Base-by-base conservation (phyloP, 768 basidiomycete genomes). In the Termitomyces sp. region DNA sequence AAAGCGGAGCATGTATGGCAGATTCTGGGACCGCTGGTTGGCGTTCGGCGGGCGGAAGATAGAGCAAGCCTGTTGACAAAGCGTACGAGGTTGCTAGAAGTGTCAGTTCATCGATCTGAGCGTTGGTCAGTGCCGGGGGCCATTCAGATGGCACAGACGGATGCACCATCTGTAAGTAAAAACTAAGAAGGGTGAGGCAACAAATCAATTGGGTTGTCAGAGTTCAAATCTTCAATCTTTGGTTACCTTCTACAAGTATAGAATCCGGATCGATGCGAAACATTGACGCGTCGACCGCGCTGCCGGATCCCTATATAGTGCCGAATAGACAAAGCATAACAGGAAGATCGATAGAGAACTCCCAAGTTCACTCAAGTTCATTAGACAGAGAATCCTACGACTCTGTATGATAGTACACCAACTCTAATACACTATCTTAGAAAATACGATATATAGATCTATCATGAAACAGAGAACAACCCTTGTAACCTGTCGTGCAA, bases 1-100 rank as follows among this genome's bases (percentile, higher is more conserved):
- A 81, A 60, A 98, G 73, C 0, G 97, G 97, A 0, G 94, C 95
- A 67, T 97, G 91, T 62, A 95, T 91, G 0, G 85, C 86, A n/a
- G 86, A 83, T 11, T 83, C 81, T 2, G 88, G 84, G 44, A 73
- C 63, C 25, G 73, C 64, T 1, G 83, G 73, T 55, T 84, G 80
- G 32, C 69, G 74, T 9, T 74, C 62, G 1, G 73, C 69, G 3
- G 79, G 73, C 10, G 90, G 91, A 19, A 94, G 84, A 68, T 91
- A 92, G n/a, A 88, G 74, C 28, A 98, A 77, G 7, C 91, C 91
- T 68, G 89, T 87, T 2, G 92, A 81, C 49, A 98, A 78, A 3
- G 95, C 89, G 64, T 89, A 94, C 0, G 89, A 89, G 0, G 89
- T 84, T 0, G 93, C 89, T 32, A 83, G 75, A 17, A 81, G 69